Percentiles rank a stretch among this genome's conserved stretches.
Evolutionary conservation across 345 rosid species (phyloP).

Genomic region (Eucalyptus pauciflora): DNA sequence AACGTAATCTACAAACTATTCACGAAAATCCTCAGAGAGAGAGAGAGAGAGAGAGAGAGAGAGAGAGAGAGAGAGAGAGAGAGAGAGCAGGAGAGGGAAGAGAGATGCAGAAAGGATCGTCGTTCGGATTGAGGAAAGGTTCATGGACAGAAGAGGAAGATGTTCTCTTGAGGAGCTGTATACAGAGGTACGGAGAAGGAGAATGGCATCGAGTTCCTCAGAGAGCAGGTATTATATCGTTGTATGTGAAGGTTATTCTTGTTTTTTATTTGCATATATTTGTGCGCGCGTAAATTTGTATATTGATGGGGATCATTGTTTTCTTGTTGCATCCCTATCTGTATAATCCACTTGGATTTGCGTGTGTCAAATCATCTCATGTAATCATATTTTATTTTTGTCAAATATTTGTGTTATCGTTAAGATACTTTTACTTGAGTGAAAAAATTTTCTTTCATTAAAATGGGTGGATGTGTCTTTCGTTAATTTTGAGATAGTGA

Average conservation of each 20-base stretch:
- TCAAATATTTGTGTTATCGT: background rate
- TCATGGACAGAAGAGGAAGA: constrained; percentile 48
- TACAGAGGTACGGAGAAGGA: constrained; percentile 27
- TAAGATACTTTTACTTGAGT: background rate
- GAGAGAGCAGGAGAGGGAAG: background rate
- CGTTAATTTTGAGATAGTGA: too few relatives aligned
- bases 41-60: too few relatives aligned
- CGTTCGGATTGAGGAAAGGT: constrained; percentile 23
- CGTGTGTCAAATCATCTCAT: background rate
- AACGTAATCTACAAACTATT: too few relatives aligned
- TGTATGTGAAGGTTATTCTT: background rate
- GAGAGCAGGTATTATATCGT: constrained; percentile 12
- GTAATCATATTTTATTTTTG: background rate
- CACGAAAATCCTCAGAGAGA: too few relatives aligned
- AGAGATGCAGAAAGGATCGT: constrained; percentile 1
- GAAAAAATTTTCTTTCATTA: too few relatives aligned
- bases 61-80: background rate
- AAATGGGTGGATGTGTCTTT: background rate
- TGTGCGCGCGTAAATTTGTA: background rate
- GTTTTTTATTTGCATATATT: background rate
- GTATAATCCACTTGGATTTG: background rate
- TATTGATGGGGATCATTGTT: background rate
- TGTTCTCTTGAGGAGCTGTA: constrained; percentile 18
- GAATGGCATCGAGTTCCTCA: constrained; percentile 33
- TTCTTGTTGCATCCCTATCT: background rate